Conservation (phyloP, 441 rosid genomes). For the Rhodomyrtus psidioides region DNA sequence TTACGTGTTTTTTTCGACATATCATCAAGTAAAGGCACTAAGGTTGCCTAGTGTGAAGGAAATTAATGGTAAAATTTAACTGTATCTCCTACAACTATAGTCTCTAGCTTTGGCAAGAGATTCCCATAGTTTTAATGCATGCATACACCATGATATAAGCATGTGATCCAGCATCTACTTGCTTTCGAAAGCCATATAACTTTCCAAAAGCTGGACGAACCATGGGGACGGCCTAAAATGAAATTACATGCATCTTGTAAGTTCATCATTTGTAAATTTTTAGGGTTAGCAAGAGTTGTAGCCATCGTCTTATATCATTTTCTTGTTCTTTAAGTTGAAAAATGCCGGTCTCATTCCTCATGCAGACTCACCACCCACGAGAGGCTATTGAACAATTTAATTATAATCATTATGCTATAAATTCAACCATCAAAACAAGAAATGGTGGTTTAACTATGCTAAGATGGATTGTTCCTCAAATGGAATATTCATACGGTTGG, state of each 20-base stretch:
- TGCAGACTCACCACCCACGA: neutral
- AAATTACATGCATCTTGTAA: neutral
- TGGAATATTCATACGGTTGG: neutral
- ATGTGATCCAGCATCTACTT: too few relatives aligned
- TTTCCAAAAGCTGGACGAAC: neutral
- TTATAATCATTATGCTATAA: neutral
- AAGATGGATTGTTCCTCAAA: neutral
- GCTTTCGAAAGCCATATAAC: neutral
- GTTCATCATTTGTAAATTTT: neutral
- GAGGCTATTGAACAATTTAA: neutral
- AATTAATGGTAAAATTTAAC: neutral
- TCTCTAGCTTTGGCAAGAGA: neutral
- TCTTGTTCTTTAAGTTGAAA: neutral
- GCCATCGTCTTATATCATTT: neutral
- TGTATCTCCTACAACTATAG: neutral
- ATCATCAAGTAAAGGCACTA: neutral
- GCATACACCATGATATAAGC: too few relatives aligned
- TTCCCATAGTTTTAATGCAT: neutral
- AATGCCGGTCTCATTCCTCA: neutral
- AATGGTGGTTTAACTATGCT: neutral
- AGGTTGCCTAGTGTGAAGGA: neutral
- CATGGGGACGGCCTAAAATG: neutral
- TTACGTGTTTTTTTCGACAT: neutral
- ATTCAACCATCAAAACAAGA: neutral
- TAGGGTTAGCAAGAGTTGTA: neutral